Conservation (phyloP, 2,329 filamentous ascomycete genomes). For the Penicillium sp. region DNA sequence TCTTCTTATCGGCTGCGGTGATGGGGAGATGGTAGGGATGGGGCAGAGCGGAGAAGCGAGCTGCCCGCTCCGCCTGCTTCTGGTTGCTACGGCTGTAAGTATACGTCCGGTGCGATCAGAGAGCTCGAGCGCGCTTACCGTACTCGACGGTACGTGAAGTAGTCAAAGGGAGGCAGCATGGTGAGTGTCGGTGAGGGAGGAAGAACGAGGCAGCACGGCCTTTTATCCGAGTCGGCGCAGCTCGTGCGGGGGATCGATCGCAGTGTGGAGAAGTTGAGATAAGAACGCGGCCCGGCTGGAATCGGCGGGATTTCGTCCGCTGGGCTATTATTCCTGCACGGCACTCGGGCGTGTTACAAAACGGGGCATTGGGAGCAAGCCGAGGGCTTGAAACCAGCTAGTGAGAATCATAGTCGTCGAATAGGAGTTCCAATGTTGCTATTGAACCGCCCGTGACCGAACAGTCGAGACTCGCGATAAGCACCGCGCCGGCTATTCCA, state of each 20-base stretch:
- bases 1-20: slow-evolving; percentile 61
- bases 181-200: slow-evolving; percentile 8
- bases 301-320: slow-evolving; percentile 18
- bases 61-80: slow-evolving; percentile 73
- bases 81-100: slow-evolving; percentile 54
- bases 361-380: too few species aligned
- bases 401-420: too few species aligned
- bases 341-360: too few species aligned
- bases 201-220: slow-evolving; percentile 6
- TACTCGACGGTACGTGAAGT: slow-evolving; percentile 67
- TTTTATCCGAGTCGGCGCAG: slow-evolving; percentile 14
- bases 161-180: slow-evolving; percentile 59
- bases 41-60: slow-evolving; percentile 66
- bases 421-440: too few species aligned
- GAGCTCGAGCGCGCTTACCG: slow-evolving; percentile 64
- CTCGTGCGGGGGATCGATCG: slow-evolving; percentile 20
- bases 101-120: slow-evolving; percentile 2
- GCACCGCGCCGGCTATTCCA: too few species aligned
- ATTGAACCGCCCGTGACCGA: too few species aligned
- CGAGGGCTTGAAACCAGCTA: too few species aligned
- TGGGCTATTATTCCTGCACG: too few species aligned
- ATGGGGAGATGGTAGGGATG: slow-evolving; percentile 64
- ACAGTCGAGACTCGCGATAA: too few species aligned
- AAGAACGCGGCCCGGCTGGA: slow-evolving; percentile 10
- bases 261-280: slow-evolving; percentile 22